Base-by-base conservation (phyloP, 2,329 filamentous ascomycete species). In the Capronia americana region DNA sequence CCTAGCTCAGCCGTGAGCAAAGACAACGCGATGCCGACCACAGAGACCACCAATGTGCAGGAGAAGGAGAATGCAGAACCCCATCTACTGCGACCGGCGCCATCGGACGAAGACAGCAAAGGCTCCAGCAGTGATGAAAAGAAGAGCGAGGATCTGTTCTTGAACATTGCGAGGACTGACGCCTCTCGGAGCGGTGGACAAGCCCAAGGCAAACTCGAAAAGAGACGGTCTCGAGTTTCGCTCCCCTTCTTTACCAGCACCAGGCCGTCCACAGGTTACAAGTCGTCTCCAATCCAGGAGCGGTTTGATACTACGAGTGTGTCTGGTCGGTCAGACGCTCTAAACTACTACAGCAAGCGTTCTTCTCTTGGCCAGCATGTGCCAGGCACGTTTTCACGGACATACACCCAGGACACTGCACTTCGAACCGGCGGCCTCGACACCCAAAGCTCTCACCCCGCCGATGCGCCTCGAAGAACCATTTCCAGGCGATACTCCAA, bases 121-220 rank as follows among this genome's bases (percentile, higher is more conserved):
- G 76, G 71, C 50, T 74, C 75, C 23, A 74, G 75, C 55, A 73
- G 75, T 46, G 78, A 81, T 44, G 79, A 81, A 50, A 75, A 75
- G 30, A 78, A 77, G 65, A 79, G 77, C 65, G 80, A 81, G 60
- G 80, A 82, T 73, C 71, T 82, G 30, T 82, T 82, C 67, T 70
- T 82, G 61, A 82, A 82, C 66, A 82, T 82, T 65, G 80, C 80
- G 11, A 77, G 77, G 68, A 75, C 77, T 4, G 79, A 79, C 60
- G 78, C 77, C 6, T 66, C 65, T 12, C 68, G 63, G 28, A 51
- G 46, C 3, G 65, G 28, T 12, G 63, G 58, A 14, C 62, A 64
- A 23, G 34, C 20, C 4, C 48, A 38, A 26, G 53, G 44, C 4
- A 63, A 68, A 32, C 51, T 61, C 17, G 66, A 68, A 32, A 69